Evolutionary conservation across 139 green algal species (phyloP).

Genomic region (Pycnococcus provasolii): DNA sequence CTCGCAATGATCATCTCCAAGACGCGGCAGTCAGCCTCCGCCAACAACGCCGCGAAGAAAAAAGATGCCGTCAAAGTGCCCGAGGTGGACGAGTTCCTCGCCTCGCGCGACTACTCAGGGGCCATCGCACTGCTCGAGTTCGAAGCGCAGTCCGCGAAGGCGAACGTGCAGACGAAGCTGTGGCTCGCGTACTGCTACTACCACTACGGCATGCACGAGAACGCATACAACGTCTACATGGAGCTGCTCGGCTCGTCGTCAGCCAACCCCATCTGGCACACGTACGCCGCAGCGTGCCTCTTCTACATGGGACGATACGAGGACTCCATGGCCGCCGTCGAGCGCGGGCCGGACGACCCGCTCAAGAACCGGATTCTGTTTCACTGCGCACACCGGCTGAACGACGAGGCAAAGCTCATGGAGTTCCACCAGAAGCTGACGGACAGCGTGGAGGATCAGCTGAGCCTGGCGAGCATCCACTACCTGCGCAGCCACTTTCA

Average conservation of each 20-base stretch:
- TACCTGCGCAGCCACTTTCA: slow-evolving; percentile 54
- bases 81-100: slow-evolving; percentile 51
- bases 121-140: slow-evolving; percentile 58
- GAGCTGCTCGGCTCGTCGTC: slow-evolving; percentile 41
- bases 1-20: too few relatives aligned
- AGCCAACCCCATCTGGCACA: slow-evolving; percentile 50
- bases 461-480: slow-evolving; percentile 55
- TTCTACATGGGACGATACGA: slow-evolving; percentile 65
- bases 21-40: too few relatives aligned
- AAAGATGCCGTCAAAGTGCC: slow-evolving; percentile 20
- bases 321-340: slow-evolving; percentile 43
- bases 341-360: slow-evolving; percentile 45
- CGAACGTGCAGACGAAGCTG: slow-evolving; percentile 44
- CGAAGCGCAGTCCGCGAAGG: slow-evolving; percentile 32
- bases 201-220: slow-evolving; percentile 64
- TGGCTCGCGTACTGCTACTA: slow-evolving; percentile 70
- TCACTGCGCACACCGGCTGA: slow-evolving; percentile 52
- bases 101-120: slow-evolving; percentile 51
- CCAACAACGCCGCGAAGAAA: too few relatives aligned
- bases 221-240: slow-evolving; percentile 56
- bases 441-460: slow-evolving; percentile 63
- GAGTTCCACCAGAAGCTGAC: slow-evolving; percentile 51
- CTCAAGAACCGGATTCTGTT: slow-evolving; percentile 61
- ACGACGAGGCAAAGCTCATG: slow-evolving; percentile 61
- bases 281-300: slow-evolving; percentile 51